These are phyloP conservation scores for Scalesia atractyloides DNA, from an alignment of 129 eudicot genomes.

Conservation along the genomic window DNA sequence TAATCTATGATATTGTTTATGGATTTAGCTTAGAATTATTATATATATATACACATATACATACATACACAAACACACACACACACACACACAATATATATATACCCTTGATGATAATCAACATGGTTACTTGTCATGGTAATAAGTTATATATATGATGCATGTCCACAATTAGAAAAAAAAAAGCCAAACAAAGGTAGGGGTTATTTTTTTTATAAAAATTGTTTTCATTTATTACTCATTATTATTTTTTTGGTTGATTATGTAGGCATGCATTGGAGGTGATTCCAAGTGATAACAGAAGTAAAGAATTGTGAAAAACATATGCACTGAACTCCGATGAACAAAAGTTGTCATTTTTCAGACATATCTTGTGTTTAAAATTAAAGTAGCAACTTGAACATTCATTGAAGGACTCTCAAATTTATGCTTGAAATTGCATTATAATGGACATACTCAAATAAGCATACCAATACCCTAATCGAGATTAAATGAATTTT, in stretches of 20 bases:
- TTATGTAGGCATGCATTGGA: conserved; percentile 2
- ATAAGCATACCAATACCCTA: background rate
- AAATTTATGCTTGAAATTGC: background rate
- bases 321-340: background rate
- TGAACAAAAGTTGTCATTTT: background rate
- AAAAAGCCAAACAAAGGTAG: background rate
- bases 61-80: no score
- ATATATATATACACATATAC: no score
- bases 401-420: background rate
- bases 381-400: background rate
- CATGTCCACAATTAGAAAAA: background rate
- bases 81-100: no score
- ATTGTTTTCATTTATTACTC: no score
- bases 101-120: no score
- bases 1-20: no score
- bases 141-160: no score
- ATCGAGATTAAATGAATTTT: background rate
- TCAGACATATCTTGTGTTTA: background rate
- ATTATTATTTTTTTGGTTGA: background rate
- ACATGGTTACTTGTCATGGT: no score
- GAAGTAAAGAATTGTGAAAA: no score
- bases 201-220: background rate
- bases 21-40: no score
- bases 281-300: background rate
- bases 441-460: background rate